Percentiles rank a stretch among this genome's conserved stretches.
These are phyloP conservation scores for Stephania yunnanensis DNA, from an alignment of 164 flowering plant species.

Conservation along the genomic window DNA sequence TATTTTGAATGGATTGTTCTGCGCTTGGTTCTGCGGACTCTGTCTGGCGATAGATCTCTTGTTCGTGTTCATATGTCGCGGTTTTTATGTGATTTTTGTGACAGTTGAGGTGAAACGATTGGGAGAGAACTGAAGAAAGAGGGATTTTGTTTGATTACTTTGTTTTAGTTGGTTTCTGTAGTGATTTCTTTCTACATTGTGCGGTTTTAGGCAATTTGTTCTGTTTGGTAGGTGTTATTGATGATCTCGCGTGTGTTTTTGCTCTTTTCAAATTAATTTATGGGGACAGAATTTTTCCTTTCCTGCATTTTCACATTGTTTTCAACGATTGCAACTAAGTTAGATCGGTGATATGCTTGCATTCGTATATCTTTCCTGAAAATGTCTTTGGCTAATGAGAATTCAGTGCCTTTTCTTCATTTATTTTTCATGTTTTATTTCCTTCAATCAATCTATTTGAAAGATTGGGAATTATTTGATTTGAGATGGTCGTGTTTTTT, in stretches of 20 bases:
- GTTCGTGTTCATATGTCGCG: background rate
- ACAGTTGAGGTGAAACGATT: background rate
- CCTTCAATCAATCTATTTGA: background rate
- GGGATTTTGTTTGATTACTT: constrained; percentile 2
- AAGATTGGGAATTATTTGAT: background rate
- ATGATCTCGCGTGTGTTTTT: constrained; percentile 1
- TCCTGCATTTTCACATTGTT: background rate
- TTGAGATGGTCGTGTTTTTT: background rate
- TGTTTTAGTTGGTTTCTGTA: background rate
- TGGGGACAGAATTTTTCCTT: background rate
- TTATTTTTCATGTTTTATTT: background rate
- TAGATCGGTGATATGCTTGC: background rate
- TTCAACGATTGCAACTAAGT: background rate
- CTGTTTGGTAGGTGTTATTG: background rate
- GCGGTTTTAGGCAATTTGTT: background rate
- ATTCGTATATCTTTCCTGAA: background rate
- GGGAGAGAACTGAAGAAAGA: background rate
- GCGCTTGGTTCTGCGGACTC: background rate
- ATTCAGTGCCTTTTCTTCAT: background rate
- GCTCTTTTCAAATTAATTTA: background rate
- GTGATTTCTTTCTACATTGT: background rate
- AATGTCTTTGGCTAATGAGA: background rate
- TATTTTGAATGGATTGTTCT: background rate
- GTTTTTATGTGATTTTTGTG: background rate
- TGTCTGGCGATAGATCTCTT: background rate